A percentile compares a stretch with the other conserved stretches of the same genome.
Conservation (phyloP, 2,329 filamentous ascomycete species). For the Fusarium austroafricanum region DNA sequence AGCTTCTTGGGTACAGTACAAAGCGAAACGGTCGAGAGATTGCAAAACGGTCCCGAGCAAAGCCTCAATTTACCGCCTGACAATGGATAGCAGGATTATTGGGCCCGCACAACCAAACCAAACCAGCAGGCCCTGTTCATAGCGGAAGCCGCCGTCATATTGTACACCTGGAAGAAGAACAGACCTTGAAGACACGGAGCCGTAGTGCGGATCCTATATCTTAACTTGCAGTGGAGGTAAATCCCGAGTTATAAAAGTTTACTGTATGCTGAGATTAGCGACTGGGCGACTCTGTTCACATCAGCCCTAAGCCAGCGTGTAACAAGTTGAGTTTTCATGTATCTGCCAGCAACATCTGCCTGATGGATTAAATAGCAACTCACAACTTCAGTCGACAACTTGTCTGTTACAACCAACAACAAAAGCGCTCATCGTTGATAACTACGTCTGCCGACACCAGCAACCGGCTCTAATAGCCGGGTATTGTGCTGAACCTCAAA, state of each 20-base stretch:
- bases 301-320: background rate
- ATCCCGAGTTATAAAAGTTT: conserved; percentile 19
- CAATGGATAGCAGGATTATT: conserved; percentile 35
- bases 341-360: background rate
- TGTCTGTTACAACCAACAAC: conserved; percentile 6
- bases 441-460: conserved; percentile 33
- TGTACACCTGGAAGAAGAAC: conserved; percentile 22
- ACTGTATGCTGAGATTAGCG: conserved; percentile 18
- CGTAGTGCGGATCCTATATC: conserved; percentile 40
- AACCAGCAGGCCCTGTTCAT: conserved; percentile 34
- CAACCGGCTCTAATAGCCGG: conserved; percentile 44
- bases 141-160: conserved; percentile 39
- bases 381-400: conserved; percentile 11
- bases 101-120: conserved; percentile 36
- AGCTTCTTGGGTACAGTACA: background rate
- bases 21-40: conserved; percentile 16
- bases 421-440: background rate
- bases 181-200: conserved; percentile 34
- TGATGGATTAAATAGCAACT: conserved; percentile 8
- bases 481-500: conserved; percentile 39
- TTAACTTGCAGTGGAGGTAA: conserved; percentile 32
- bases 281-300: conserved; percentile 16
- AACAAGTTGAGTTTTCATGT: background rate
- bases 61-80: conserved; percentile 24
- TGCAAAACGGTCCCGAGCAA: conserved; percentile 28